Percentiles rank a stretch among this genome's conserved stretches.
Evolutionary conservation across 225 moss, liverwort and hornwort genomes (phyloP).

Genomic region (Straminergon stramineum): DNA sequence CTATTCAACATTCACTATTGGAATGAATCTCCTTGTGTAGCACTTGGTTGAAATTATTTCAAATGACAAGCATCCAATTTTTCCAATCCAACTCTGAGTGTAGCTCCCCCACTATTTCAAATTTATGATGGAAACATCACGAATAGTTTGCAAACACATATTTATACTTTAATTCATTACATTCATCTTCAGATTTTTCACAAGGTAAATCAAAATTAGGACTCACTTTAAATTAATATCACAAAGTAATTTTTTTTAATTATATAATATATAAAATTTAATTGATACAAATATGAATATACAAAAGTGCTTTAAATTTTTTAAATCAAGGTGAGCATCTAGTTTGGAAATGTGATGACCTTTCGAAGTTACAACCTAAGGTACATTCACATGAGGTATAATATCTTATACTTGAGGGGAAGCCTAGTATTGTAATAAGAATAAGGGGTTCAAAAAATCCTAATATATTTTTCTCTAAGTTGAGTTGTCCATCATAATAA

Average conservation of each 20-base stretch:
- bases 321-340: not conserved
- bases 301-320: not conserved
- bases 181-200: not conserved
- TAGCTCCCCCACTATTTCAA: not conserved
- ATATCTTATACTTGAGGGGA: not conserved
- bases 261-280: not conserved
- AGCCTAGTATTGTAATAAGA: too few relatives aligned
- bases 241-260: not conserved
- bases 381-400: not conserved
- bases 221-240: not conserved
- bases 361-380: not conserved
- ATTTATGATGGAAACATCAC: not conserved
- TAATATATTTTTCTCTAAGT: too few relatives aligned
- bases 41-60: not conserved
- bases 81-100: not conserved
- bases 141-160: not conserved
- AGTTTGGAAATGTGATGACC: not conserved
- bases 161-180: not conserved
- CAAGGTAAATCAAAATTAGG: not conserved
- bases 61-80: not conserved
- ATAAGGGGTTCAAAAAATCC: too few relatives aligned
- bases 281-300: not conserved
- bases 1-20: not conserved
- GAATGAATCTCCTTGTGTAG: not conserved
- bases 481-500: too few relatives aligned